Evolutionary conservation across 2,329 filamentous ascomycete species (phyloP).

Genomic region (Cryphonectria parasitica): DNA sequence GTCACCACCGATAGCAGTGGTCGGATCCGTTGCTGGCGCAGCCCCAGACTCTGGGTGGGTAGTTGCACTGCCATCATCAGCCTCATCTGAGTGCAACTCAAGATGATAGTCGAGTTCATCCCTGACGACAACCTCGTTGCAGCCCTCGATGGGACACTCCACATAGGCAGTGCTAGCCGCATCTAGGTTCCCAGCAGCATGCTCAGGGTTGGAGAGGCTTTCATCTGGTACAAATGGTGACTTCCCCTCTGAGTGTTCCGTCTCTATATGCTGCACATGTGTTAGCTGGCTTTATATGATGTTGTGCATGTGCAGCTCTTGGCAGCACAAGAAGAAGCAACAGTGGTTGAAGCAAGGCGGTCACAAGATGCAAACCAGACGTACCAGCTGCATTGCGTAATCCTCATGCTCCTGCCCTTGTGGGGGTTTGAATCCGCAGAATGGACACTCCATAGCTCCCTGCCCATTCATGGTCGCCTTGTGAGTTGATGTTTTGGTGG

Average conservation of each 20-base stretch:
- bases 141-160: constrained; percentile 59
- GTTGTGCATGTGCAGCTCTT: neutral
- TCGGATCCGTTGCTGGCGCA: neutral
- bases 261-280: constrained; percentile 37
- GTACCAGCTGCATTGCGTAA: constrained; percentile 42
- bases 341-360: neutral
- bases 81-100: constrained; percentile 60
- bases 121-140: constrained; percentile 59
- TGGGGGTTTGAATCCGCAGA: constrained; percentile 40
- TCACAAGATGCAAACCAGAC: constrained; percentile 24
- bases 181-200: constrained; percentile 22
- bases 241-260: constrained; percentile 35
- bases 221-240: constrained; percentile 31
- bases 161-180: constrained; percentile 47
- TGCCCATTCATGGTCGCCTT: constrained; percentile 1
- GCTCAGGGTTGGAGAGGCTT: constrained; percentile 30
- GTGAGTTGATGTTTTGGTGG: neutral
- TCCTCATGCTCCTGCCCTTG: constrained; percentile 34
- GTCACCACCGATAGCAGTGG: neutral
- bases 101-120: constrained; percentile 62
- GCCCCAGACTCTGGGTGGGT: constrained; percentile 18
- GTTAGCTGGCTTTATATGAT: constrained; percentile 25
- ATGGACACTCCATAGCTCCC: constrained; percentile 38
- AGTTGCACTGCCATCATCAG: constrained; percentile 42
- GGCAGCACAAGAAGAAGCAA: constrained; percentile 7